Evolutionary conservation across 2,329 filamentous ascomycete genomes (phyloP), one percentile per base, ranked within the genome.

Genomic region (Blastomyces percursus): DNA sequence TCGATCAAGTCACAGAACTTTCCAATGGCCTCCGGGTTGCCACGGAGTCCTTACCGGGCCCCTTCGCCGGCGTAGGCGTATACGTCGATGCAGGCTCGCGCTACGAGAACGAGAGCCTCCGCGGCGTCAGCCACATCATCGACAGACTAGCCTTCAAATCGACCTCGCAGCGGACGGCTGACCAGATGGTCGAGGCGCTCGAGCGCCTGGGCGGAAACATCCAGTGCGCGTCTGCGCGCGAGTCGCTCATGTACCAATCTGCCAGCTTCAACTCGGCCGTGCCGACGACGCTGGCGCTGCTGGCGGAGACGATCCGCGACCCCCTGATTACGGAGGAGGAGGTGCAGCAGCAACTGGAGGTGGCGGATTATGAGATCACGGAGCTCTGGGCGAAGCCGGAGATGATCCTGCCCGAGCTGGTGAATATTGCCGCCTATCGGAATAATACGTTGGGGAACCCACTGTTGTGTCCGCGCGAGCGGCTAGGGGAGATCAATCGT

Each of bases 361-460:
- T 93, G 7, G 94, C 93, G 9, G 86, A 92, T 60, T 99, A 97
- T 73, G 94, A 99, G 78, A 94, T 99, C 74, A 86, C 86, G 30
- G 94, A 97, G 79, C 97, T 99, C 62, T 99, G 94, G 94, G 88
- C 88, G 69, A 97, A 96, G 81, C 92, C 94, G 0, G 93, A 97
- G 71, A 83, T 99, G 62, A 97, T 99, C 69, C 79, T 99, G 64
- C 94, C 94, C 0, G 94, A 99, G 77, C 78, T 99, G 69, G 88
- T 97, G 46, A 94, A 99, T 75, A 94, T 92, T 79, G 91, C 94
- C 11, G 94, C 92, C 1, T 99, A 90, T 78, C 94, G 91, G 79
- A 89, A 94, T 73, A 97, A 99, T 77, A 97, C 94, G 0, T 81
- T 99, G 14, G 94, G 94, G 46, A 95, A 97, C 75, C 94, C 94